Percentiles rank a stretch among this genome's conserved stretches.
Conservation (phyloP, 225 moss, liverwort and hornwort species). For the Takakia lepidozioides region DNA sequence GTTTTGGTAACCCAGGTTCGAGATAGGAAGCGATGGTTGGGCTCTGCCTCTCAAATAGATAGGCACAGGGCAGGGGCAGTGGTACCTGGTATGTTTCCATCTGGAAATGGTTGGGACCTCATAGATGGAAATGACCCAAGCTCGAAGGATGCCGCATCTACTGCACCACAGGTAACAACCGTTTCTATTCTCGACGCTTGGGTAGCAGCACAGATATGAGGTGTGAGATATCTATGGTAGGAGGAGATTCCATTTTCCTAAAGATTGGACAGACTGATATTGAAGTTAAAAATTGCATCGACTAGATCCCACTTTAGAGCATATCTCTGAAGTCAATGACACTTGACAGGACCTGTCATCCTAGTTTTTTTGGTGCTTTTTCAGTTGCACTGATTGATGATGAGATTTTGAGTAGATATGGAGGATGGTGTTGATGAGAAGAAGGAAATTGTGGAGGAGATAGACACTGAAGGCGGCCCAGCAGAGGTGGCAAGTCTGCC, state of each 20-base stretch:
- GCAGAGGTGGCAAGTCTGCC: slow-evolving; percentile 69
- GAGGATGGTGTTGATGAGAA: slow-evolving; percentile 24
- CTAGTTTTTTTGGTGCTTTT: neutral
- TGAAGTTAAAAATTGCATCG: too few species aligned
- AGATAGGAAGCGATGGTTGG: slow-evolving; percentile 77
- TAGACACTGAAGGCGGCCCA: slow-evolving; percentile 40
- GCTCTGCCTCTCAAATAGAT: slow-evolving; percentile 64
- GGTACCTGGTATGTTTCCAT: slow-evolving; percentile 89
- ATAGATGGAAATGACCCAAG: slow-evolving; percentile 34
- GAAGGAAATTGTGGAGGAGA: slow-evolving; percentile 37
- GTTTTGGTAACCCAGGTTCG: slow-evolving; percentile 40
- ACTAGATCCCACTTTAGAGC: too few species aligned
- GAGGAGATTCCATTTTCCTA: too few species aligned
- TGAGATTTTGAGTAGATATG: slow-evolving; percentile 13
- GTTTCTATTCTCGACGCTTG: slow-evolving; percentile 1
- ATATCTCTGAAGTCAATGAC: too few species aligned
- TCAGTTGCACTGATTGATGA: neutral
- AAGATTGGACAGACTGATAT: too few species aligned
- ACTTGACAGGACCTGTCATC: neutral
- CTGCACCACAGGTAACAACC: slow-evolving; percentile 21
- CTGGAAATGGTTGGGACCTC: slow-evolving; percentile 71
- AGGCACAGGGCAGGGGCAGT: slow-evolving; percentile 77
- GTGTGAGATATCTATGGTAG: too few species aligned
- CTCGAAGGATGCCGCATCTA: slow-evolving; percentile 10
- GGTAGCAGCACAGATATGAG: too few species aligned